Evolutionary conservation across 2,329 filamentous ascomycete genomes (phyloP).

Genomic region (Hymenoscyphus albidus): DNA sequence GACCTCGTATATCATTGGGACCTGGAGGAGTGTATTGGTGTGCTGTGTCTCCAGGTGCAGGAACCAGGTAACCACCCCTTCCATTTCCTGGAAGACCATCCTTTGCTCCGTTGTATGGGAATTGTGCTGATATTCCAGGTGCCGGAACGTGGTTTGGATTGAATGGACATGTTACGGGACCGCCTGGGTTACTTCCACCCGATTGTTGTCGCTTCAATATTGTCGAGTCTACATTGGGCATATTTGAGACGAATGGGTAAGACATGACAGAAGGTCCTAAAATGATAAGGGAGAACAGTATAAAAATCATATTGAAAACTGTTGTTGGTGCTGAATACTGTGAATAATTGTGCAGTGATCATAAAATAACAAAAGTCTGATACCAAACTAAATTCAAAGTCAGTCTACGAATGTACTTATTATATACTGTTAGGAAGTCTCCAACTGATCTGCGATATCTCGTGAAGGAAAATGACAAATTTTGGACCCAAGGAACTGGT

Average conservation of each 20-base stretch:
- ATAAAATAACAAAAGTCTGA: background rate
- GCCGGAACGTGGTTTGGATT: constrained; percentile 39
- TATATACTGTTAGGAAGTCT: background rate
- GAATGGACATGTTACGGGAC: constrained; percentile 32
- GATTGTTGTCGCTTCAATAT: constrained; percentile 36
- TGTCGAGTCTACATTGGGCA: constrained; percentile 37
- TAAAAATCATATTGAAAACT: constrained; percentile 23
- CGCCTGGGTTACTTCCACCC: constrained; percentile 21
- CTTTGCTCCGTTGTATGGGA: constrained; percentile 42
- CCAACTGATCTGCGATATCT: background rate
- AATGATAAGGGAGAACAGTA: constrained; percentile 18
- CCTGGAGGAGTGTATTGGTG: constrained; percentile 27
- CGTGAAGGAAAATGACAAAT: background rate
- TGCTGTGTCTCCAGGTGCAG: constrained; percentile 35
- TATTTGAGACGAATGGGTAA: constrained; percentile 39
- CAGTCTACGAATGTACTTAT: background rate
- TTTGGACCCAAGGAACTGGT: background rate
- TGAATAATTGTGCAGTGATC: background rate
- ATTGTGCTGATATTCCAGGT: constrained; percentile 34
- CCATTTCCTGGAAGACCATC: constrained; percentile 41
- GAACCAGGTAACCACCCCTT: constrained; percentile 42
- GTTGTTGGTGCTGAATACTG: background rate
- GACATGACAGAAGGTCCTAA: constrained; percentile 26
- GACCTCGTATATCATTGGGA: constrained; percentile 39
- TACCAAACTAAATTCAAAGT: background rate